Conservation (phyloP, 2,329 filamentous ascomycete species). For the Fusarium xyrophilum region DNA sequence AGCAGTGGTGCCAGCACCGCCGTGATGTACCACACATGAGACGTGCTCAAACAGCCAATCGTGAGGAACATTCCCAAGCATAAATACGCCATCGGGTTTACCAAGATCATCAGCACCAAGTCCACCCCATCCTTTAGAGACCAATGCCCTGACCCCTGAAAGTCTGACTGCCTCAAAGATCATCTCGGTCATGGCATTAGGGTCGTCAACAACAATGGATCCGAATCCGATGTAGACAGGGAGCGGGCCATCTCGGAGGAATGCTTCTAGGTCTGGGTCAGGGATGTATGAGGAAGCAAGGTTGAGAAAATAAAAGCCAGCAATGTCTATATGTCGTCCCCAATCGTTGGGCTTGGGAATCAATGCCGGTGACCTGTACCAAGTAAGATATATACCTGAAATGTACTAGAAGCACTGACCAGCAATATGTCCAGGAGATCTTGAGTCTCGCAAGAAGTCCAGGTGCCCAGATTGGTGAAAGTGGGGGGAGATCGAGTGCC, state of each 20-base stretch:
- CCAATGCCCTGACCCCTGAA: slow-evolving; percentile 76
- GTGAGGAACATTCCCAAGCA: slow-evolving; percentile 85
- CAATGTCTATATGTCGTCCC: slow-evolving; percentile 73
- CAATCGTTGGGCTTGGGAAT: slow-evolving; percentile 83
- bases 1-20: slow-evolving; percentile 86
- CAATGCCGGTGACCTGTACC: slow-evolving; percentile 68
- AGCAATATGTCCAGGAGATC: slow-evolving; percentile 90
- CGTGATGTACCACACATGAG: slow-evolving; percentile 84
- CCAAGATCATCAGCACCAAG: slow-evolving; percentile 74
- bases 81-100: slow-evolving; percentile 78
- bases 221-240: slow-evolving; percentile 86
- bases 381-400: background rate
- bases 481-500: slow-evolving; percentile 74
- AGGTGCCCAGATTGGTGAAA: slow-evolving; percentile 84
- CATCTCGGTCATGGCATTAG: slow-evolving; percentile 71
- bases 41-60: slow-evolving; percentile 89
- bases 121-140: slow-evolving; percentile 89
- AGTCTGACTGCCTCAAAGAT: slow-evolving; percentile 74
- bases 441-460: slow-evolving; percentile 77
- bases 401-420: slow-evolving; percentile 52
- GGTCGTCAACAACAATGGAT: slow-evolving; percentile 81
- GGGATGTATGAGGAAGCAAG: slow-evolving; percentile 71
- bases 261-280: slow-evolving; percentile 67
- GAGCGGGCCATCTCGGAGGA: slow-evolving; percentile 71
- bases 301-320: slow-evolving; percentile 79